Evolutionary conservation across 106 monocot genomes (phyloP).

Genomic region (Amphibolis antarctica): DNA sequence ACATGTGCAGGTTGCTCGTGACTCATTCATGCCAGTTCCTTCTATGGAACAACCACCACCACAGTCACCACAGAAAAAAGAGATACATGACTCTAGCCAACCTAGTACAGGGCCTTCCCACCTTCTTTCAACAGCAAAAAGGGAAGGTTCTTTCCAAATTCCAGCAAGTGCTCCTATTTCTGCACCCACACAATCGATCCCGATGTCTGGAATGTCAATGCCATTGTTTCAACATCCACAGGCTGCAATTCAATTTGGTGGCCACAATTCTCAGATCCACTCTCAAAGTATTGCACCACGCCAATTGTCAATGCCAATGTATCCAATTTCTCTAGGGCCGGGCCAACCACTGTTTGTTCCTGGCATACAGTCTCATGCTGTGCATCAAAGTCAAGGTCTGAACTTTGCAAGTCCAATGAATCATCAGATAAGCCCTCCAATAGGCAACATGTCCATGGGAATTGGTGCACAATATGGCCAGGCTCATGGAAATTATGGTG

Average conservation of each 20-base stretch:
- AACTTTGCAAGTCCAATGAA: constrained; percentile 33
- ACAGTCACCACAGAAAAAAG: no score
- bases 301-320: constrained; percentile 48
- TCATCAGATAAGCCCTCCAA: constrained; percentile 48
- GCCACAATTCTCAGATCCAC: neutral
- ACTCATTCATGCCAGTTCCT: neutral
- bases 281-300: constrained; percentile 16
- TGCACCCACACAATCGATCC: no score
- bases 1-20: neutral
- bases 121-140: no score
- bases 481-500: constrained; percentile 40
- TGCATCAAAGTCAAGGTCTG: constrained; percentile 61
- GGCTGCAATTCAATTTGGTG: constrained; percentile 1
- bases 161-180: no score
- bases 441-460: constrained; percentile 28
- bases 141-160: no score
- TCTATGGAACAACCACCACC: no score
- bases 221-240: constrained; percentile 5
- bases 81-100: no score
- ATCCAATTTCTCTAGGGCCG: constrained; percentile 20
- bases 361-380: constrained; percentile 45
- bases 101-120: no score
- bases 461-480: constrained; percentile 40
- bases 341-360: constrained; percentile 41
- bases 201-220: neutral